A percentile compares a stretch with the other conserved stretches of the same genome.
These are phyloP conservation scores for Gracilaria caudata DNA, from an alignment of 23 red algal species.

Conservation along the genomic window DNA sequence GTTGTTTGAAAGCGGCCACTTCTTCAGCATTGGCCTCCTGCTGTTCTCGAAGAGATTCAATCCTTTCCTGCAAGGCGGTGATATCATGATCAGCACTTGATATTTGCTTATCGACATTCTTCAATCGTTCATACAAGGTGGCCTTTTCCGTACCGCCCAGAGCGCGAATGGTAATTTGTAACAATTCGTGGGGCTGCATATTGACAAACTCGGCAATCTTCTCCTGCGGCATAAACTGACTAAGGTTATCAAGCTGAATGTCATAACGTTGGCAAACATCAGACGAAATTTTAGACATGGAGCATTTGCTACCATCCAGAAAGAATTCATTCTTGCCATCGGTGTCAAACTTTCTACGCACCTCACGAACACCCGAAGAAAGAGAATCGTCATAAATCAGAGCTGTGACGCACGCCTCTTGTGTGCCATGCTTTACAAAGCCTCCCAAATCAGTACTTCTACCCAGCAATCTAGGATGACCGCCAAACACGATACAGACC, in stretches of 20 bases:
- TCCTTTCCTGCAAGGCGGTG: constrained; percentile 34
- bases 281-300: constrained; percentile 33
- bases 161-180: constrained; percentile 71
- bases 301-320: constrained; percentile 60
- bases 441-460: constrained; percentile 70
- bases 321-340: constrained; percentile 55
- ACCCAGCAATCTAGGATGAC: constrained; percentile 77
- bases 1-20: constrained; percentile 62
- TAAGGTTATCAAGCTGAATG: constrained; percentile 98
- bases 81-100: neutral
- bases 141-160: constrained; percentile 63
- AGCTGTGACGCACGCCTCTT: constrained; percentile 74
- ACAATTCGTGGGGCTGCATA: constrained; percentile 68
- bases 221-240: constrained; percentile 98
- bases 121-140: constrained; percentile 45
- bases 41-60: constrained; percentile 60
- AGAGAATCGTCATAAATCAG: constrained; percentile 69
- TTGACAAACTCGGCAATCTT: constrained; percentile 88
- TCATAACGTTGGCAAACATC: constrained; percentile 72
- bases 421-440: constrained; percentile 81
- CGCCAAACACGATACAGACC: constrained; percentile 85
- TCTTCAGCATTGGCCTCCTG: constrained; percentile 66
- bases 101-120: constrained; percentile 42
- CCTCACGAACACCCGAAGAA: constrained; percentile 12
- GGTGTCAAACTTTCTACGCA: constrained; percentile 63